Evolutionary conservation across 441 rosid genomes (phyloP).

Genomic region (Theobroma grandiflorum): DNA sequence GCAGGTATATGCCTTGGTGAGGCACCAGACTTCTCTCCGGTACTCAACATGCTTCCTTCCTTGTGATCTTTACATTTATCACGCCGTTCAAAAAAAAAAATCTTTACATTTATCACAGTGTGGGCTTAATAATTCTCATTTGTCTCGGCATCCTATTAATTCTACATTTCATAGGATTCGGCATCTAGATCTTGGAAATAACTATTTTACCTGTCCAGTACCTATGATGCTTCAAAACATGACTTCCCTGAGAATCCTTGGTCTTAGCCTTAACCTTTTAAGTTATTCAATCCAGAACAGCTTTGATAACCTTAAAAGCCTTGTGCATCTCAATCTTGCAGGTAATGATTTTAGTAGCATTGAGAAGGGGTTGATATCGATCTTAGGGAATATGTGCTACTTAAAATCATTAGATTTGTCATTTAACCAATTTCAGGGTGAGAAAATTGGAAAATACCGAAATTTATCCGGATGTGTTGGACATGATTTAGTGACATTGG

Average conservation of each 20-base stretch:
- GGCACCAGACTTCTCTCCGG: background rate
- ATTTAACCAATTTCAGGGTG: background rate
- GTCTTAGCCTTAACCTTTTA: background rate
- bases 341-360: background rate
- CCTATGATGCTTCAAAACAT: conserved; percentile 3
- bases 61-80: background rate
- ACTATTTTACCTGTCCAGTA: background rate
- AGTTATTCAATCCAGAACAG: background rate
- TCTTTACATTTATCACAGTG: background rate
- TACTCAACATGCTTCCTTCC: background rate
- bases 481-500: background rate
- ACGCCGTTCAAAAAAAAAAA: no score
- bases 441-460: background rate
- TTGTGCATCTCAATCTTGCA: conserved; percentile 1
- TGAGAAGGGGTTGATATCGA: background rate
- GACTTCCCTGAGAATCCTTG: background rate
- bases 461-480: background rate
- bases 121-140: background rate
- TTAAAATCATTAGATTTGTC: conserved; percentile 4
- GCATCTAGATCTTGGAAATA: background rate
- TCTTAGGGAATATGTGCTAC: background rate
- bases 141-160: background rate
- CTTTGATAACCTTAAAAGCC: background rate
- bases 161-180: background rate
- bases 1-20: background rate